These are phyloP conservation scores for Chaetomium globosum DNA, from an alignment of 2,329 filamentous ascomycete genomes.

Conservation along the genomic window DNA sequence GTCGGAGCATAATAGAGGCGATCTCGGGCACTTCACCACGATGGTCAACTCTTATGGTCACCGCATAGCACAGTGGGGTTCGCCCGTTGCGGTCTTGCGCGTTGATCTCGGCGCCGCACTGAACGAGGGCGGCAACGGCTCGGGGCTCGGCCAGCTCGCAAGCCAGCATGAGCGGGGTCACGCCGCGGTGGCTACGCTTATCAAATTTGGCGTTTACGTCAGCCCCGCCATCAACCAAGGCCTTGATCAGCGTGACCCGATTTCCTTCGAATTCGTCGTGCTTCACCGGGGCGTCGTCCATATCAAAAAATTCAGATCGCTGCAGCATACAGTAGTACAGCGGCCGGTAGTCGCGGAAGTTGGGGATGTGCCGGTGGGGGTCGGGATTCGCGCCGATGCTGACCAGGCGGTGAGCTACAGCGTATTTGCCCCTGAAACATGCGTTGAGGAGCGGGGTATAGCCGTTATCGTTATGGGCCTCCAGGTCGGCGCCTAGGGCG, in stretches of 20 bases:
- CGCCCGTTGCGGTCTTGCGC: conserved; percentile 30
- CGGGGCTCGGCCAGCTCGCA: conserved; percentile 35
- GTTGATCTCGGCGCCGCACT: conserved; percentile 35
- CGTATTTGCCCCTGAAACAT: conserved; percentile 35
- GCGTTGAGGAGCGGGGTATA: conserved; percentile 36
- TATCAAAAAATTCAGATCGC: conserved; percentile 33
- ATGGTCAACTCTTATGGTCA: conserved; percentile 29
- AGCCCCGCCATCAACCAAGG: conserved; percentile 31
- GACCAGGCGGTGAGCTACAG: conserved; percentile 33
- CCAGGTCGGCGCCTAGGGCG: conserved; percentile 35
- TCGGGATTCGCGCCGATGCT: conserved; percentile 34
- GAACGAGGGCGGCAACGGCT: conserved; percentile 29
- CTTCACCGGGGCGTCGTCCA: conserved; percentile 33
- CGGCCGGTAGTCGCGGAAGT: conserved; percentile 34
- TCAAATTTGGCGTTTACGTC: conserved; percentile 34
- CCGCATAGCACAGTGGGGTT: conserved; percentile 32
- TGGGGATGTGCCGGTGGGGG: conserved; percentile 32
- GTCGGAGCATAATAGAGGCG: conserved; percentile 25
- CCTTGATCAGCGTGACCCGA: conserved; percentile 33
- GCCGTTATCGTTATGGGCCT: conserved; percentile 33
- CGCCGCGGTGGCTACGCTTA: conserved; percentile 30
- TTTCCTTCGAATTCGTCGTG: conserved; percentile 35
- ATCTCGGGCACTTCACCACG: conserved; percentile 34
- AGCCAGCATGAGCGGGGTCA: conserved; percentile 34
- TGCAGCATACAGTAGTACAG: conserved; percentile 35